Evolutionary conservation across 176 grass and related monocot genomes (phyloP).

Genomic region (Zizania latifolia): DNA sequence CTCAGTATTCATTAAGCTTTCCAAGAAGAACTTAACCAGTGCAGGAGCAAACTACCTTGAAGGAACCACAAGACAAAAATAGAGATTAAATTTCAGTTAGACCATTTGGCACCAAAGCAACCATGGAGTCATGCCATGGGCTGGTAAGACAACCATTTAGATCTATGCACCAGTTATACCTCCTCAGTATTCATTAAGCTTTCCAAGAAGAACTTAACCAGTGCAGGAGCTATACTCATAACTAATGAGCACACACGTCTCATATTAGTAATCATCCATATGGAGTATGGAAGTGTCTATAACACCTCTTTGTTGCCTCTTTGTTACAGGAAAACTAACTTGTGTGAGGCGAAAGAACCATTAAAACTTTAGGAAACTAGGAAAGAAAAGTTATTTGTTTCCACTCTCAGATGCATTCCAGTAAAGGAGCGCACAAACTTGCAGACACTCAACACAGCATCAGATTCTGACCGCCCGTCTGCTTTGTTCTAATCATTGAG

Average conservation of each 20-base stretch:
- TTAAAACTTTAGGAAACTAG: not conserved
- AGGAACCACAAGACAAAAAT: too few relatives aligned
- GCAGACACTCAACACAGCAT: slow-evolving; percentile 48
- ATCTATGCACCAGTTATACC: slow-evolving; percentile 31
- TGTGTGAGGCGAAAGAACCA: not conserved
- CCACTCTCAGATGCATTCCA: slow-evolving; percentile 24
- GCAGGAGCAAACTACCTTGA: too few relatives aligned
- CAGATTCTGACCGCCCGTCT: slow-evolving; percentile 49
- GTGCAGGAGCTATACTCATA: not conserved
- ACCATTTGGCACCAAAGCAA: slow-evolving; percentile 60
- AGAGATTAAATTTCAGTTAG: slow-evolving; percentile 50
- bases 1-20: slow-evolving; percentile 16
- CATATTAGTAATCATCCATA: not conserved
- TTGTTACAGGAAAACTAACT: not conserved
- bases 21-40: slow-evolving; percentile 30
- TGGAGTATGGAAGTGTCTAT: not conserved
- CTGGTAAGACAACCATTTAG: slow-evolving; percentile 59
- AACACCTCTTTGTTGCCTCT: not conserved
- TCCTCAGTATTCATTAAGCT: slow-evolving; percentile 17
- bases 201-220: slow-evolving; percentile 28
- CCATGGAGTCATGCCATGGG: slow-evolving; percentile 31
- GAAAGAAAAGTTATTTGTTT: not conserved
- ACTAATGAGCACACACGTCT: not conserved
- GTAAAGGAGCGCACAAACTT: not conserved
- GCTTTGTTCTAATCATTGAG: slow-evolving; percentile 36